Percentiles rank a stretch among this genome's conserved stretches.
These are phyloP conservation scores for Ophiostoma pallidulum DNA, from an alignment of 2,329 filamentous ascomycete genomes.

Conservation along the genomic window DNA sequence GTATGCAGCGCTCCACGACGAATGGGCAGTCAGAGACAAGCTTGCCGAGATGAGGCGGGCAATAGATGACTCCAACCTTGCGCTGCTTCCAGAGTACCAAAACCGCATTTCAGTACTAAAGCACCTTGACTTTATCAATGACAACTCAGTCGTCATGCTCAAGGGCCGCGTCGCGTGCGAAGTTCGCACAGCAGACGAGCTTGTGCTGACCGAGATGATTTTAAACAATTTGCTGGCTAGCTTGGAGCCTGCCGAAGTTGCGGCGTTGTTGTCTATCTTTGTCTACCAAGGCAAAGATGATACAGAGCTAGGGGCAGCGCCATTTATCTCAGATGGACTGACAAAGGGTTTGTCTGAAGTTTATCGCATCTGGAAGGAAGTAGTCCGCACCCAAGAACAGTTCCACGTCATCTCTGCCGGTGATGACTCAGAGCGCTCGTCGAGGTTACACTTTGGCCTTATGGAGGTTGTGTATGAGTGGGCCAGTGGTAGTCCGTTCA, in stretches of 20 bases:
- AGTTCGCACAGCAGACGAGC: slow-evolving; percentile 91
- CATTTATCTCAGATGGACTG: slow-evolving; percentile 71
- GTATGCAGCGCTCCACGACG: slow-evolving; percentile 93
- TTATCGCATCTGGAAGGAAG: slow-evolving; percentile 81
- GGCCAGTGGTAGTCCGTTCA: slow-evolving; percentile 96
- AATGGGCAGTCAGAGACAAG: slow-evolving; percentile 93
- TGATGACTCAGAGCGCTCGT: slow-evolving; percentile 86
- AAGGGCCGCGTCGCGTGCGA: slow-evolving; percentile 99
- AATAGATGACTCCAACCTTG: slow-evolving; percentile 93
- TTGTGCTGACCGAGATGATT: slow-evolving; percentile 91
- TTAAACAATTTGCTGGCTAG: slow-evolving; percentile 93
- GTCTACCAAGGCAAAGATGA: slow-evolving; percentile 84
- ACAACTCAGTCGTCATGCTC: slow-evolving; percentile 75
- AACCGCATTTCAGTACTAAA: slow-evolving; percentile 87
- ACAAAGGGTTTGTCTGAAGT: slow-evolving; percentile 79
- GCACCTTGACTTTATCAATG: slow-evolving; percentile 86
- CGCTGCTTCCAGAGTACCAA: slow-evolving; percentile 91
- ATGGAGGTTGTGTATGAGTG: slow-evolving; percentile 98
- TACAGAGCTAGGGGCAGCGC: slow-evolving; percentile 56
- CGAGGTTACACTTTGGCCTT: slow-evolving; percentile 77
- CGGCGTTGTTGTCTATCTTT: slow-evolving; percentile 84
- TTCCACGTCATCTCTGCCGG: slow-evolving; percentile 86
- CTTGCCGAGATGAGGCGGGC: slow-evolving; percentile 78
- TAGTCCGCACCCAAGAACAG: slow-evolving; percentile 79
- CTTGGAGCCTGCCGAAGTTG: slow-evolving; percentile 93